These are phyloP conservation scores for Pelargonium cotyledonis DNA, from an alignment of 441 rosid genomes.

Conservation along the genomic window DNA sequence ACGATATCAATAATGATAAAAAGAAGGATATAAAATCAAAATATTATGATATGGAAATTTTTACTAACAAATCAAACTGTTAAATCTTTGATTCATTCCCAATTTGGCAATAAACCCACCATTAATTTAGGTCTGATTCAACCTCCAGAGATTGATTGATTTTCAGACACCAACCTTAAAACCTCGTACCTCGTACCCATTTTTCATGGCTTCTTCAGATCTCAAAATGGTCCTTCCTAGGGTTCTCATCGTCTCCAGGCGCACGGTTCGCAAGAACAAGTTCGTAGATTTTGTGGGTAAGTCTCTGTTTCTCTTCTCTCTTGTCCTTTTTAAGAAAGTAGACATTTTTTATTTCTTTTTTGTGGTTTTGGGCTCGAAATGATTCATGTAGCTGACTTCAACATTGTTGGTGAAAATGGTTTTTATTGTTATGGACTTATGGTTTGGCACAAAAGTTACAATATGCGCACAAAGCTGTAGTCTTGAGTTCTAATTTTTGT, in stretches of 20 bases:
- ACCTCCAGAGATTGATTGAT: neutral
- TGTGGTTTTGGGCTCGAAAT: neutral
- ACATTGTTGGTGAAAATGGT: neutral
- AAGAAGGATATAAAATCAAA: neutral
- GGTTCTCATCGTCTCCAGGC: slow-evolving; percentile 72
- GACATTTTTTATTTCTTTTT: neutral
- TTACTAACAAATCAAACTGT: neutral
- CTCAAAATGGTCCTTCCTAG: slow-evolving; percentile 58
- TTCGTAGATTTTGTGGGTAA: slow-evolving; percentile 78
- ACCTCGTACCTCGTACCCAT: neutral
- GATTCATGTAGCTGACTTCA: neutral
- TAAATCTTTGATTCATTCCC: neutral
- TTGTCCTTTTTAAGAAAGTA: too few species aligned
- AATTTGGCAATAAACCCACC: neutral
- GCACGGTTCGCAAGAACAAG: slow-evolving; percentile 76
- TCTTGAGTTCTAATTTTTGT: too few species aligned
- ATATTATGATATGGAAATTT: too few species aligned
- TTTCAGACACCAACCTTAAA: neutral
- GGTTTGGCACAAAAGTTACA: neutral
- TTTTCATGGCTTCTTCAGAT: slow-evolving; percentile 32
- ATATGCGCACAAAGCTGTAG: too few species aligned
- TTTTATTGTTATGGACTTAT: too few species aligned
- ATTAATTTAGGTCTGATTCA: too few species aligned
- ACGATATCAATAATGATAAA: too few species aligned
- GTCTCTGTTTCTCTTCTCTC: slow-evolving; percentile 12